These are phyloP conservation scores for Platanus orientalis DNA, from an alignment of 164 flowering plant species.

Conservation along the genomic window DNA sequence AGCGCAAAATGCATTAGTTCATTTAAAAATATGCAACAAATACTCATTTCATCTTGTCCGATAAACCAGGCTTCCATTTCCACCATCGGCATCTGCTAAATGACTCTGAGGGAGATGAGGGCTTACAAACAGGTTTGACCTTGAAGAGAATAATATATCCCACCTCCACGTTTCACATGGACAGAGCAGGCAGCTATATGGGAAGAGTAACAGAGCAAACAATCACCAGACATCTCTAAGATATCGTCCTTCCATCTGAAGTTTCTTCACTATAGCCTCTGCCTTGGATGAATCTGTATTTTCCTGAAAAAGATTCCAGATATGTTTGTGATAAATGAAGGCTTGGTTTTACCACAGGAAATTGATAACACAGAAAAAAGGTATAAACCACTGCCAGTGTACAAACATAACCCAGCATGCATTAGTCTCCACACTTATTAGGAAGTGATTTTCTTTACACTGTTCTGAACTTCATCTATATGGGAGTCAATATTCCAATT, in stretches of 20 bases:
- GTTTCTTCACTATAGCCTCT: constrained; percentile 59
- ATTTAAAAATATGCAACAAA: background rate
- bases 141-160: background rate
- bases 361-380: background rate
- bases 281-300: constrained; percentile 46
- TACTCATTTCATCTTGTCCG: background rate
- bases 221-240: constrained; percentile 77
- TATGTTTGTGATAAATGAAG: no score
- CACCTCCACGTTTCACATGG: background rate
- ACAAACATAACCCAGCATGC: background rate
- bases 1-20: no score
- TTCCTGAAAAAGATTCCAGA: constrained; percentile 39
- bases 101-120: background rate
- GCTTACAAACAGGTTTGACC: background rate
- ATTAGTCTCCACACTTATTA: no score
- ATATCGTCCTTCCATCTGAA: constrained; percentile 65
- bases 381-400: background rate
- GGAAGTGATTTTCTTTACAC: no score
- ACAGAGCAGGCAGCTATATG: background rate
- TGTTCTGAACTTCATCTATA: no score
- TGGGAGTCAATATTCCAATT: no score
- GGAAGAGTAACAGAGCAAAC: background rate
- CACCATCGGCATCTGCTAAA: background rate
- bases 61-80: background rate
- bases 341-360: background rate